Base-by-base conservation (phyloP, 768 basidiomycete genomes). In the Boletus subparvulus region DNA sequence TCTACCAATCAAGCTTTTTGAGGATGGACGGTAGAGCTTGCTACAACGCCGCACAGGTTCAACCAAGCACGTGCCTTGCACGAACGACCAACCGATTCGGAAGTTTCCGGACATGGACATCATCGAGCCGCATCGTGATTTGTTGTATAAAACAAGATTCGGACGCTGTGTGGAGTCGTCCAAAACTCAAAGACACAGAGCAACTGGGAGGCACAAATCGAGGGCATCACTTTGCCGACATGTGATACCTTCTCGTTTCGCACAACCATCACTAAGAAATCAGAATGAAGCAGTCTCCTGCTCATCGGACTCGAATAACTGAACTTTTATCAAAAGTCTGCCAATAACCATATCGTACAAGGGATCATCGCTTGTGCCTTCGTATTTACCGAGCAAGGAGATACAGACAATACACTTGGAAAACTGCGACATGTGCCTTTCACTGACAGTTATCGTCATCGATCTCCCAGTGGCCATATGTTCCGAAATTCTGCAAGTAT, bases 401-500 rank as follows among this genome's bases (percentile, higher is more conserved):
- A 30, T n/a, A 19, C 12, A 4, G 16, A 17, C 12, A 5, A 5
- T 3, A 30, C 28, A 45, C 26, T 7, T 9, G 37, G 39, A 40
- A 19, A 40, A 19, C 10, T 7, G 14, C 14, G 36, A 37, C 7
- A 8, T 17, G 10, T 40, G 10, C n/a, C 28, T 24, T 52, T 44
- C 24, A 44, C 50, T 30, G 30, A 44, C 66, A 68, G 28, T 4
- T 39, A 3, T 8, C 3, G 24, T 69, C 67, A 24, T 69, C 57
- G 12, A 69, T 57, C 42, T 68, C 52, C 70, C 72, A 65, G 45
- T 60, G 45, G 4, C 65, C 70, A 48, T 65, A 61, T 32, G 61
- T 52, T 13, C 66, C 64, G n/a, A 33, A 16, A 13, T 60, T 11
- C 70, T 69, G 43, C 39, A 44, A 10, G 30, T 17, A 28, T 6